Evolutionary conservation across 352 stramenopile species (phyloP).

Genomic region (Phytopythium ostracodes): DNA sequence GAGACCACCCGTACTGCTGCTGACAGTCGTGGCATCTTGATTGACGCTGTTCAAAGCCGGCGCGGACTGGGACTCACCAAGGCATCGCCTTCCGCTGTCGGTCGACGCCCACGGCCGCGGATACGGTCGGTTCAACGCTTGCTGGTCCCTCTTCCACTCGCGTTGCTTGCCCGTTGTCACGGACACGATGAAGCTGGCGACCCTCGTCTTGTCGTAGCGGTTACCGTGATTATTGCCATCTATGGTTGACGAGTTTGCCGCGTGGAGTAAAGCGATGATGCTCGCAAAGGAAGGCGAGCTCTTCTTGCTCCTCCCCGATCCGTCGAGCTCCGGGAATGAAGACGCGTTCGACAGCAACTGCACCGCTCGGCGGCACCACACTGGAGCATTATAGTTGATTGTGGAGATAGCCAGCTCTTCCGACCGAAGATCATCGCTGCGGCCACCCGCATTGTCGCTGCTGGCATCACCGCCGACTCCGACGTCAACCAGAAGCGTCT

Average conservation of each 20-base stretch:
- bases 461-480: too few species aligned
- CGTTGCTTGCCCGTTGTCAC: neutral
- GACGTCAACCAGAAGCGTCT: conserved; percentile 23
- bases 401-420: neutral
- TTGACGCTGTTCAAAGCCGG: neutral
- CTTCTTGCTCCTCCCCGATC: conserved; percentile 7
- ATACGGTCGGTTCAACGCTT: neutral
- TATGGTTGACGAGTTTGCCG: conserved; percentile 1
- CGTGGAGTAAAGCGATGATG: conserved; percentile 17
- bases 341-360: conserved; percentile 40
- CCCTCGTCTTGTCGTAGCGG: too few species aligned
- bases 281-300: conserved; percentile 16
- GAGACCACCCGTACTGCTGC: neutral
- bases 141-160: neutral
- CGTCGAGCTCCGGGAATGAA: conserved; percentile 35
- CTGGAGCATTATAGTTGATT: neutral
- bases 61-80: neutral
- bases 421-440: neutral
- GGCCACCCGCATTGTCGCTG: neutral
- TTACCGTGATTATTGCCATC: neutral
- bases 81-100: neutral
- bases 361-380: conserved; percentile 36
- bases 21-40: neutral
- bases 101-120: neutral
- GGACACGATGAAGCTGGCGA: neutral